A percentile compares a stretch with the other conserved stretches of the same genome.
These are phyloP conservation scores for Botrytis elliptica DNA, from an alignment of 2,329 filamentous ascomycete species.

Conservation along the genomic window DNA sequence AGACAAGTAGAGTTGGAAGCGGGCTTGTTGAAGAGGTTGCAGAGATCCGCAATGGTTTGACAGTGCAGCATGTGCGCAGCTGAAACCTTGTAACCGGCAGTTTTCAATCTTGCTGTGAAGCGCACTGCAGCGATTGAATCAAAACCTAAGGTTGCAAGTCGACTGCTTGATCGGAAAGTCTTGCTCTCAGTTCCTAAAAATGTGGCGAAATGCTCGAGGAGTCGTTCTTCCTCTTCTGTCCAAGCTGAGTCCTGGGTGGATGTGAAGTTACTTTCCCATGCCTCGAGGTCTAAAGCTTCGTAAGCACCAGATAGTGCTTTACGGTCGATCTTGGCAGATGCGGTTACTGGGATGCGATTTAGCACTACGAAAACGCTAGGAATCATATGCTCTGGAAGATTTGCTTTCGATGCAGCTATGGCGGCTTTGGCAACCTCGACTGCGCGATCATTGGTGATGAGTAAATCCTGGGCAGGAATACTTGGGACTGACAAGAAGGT, in stretches of 20 bases:
- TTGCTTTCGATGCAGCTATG: not conserved
- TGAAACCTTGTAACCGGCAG: conserved; percentile 1
- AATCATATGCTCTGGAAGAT: conserved; percentile 29
- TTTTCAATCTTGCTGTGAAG: conserved; percentile 9
- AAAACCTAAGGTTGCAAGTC: conserved; percentile 5
- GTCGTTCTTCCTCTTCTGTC: conserved; percentile 2
- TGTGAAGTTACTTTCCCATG: conserved; percentile 12
- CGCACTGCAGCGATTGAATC: conserved; percentile 13
- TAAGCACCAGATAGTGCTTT: conserved; percentile 8
- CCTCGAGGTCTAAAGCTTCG: not conserved
- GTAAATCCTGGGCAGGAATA: not conserved
- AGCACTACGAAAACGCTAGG: conserved; percentile 24
- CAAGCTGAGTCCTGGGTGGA: not conserved
- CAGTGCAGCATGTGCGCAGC: conserved; percentile 4
- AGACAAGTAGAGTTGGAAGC: not conserved
- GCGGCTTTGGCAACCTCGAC: conserved; percentile 19
- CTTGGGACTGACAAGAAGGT: conserved; percentile 8
- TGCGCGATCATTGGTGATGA: not conserved
- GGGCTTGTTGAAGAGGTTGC: not conserved
- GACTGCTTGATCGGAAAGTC: not conserved
- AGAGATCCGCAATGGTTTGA: conserved; percentile 6
- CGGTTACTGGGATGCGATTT: conserved; percentile 20
- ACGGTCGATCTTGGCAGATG: conserved; percentile 29
- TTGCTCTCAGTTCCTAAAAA: conserved; percentile 3
- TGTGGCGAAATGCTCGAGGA: not conserved